These are phyloP conservation scores for Prunus davidiana DNA, from an alignment of 306 rosid species.

Conservation along the genomic window DNA sequence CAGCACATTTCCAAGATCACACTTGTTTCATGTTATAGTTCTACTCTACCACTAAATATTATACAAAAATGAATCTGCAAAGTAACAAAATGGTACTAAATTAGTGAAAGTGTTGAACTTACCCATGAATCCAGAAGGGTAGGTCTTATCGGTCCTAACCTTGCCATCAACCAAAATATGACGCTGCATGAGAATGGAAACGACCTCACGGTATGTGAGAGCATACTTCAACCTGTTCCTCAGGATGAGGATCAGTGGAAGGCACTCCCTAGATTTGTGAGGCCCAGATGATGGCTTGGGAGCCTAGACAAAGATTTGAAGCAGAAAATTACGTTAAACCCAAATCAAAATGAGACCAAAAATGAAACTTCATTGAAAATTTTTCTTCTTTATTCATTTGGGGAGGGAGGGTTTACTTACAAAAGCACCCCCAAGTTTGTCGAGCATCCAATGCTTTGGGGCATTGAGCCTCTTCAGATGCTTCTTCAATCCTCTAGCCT, in stretches of 20 bases:
- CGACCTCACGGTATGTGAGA: slow-evolving; percentile 73
- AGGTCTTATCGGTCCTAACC: slow-evolving; percentile 90
- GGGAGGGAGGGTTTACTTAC: slow-evolving; percentile 36
- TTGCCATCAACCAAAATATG: slow-evolving; percentile 73
- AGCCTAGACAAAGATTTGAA: slow-evolving; percentile 35
- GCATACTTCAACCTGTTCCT: slow-evolving; percentile 84
- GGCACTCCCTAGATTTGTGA: slow-evolving; percentile 85
- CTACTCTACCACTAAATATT: background rate
- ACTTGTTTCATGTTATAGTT: background rate
- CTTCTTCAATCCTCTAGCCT: slow-evolving; percentile 85
- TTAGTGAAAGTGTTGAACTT: slow-evolving; percentile 2
- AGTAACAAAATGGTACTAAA: background rate
- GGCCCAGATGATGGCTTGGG: slow-evolving; percentile 96
- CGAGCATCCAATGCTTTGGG: slow-evolving; percentile 77
- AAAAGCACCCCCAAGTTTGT: slow-evolving; percentile 84
- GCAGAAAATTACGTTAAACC: background rate
- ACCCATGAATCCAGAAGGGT: slow-evolving; percentile 90
- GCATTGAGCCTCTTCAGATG: slow-evolving; percentile 78
- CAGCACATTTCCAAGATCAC: background rate
- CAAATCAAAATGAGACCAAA: background rate
- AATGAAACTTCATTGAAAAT: background rate
- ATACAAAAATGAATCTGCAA: background rate
- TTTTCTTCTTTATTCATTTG: background rate
- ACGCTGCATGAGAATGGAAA: slow-evolving; percentile 80
- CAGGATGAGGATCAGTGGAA: slow-evolving; percentile 66